A percentile compares a stretch with the other conserved stretches of the same genome.
Conservation (phyloP, 163 green algal species). For the Chlamydomonas reinhardtii region DNA sequence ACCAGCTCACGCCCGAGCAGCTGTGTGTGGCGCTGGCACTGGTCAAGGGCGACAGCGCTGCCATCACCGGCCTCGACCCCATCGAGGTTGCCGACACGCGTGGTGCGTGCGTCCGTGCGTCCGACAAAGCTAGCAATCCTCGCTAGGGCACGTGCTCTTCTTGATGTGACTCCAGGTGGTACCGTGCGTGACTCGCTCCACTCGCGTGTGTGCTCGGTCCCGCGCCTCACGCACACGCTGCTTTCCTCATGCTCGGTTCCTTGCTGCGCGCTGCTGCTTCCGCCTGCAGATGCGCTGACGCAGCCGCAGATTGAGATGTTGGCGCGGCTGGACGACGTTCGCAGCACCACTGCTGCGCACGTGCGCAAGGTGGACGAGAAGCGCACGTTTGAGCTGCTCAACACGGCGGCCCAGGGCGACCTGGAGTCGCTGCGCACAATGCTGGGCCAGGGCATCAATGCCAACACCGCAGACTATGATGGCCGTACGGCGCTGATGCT, state of each 20-base stretch:
- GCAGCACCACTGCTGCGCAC: neutral
- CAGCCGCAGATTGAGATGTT: neutral
- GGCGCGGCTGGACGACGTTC: neutral
- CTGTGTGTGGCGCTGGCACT: conserved; percentile 35
- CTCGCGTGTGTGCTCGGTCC: no score
- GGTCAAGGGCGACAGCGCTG: neutral
- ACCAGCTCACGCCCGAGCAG: conserved; percentile 27
- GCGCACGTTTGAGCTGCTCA: neutral
- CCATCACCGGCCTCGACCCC: conserved; percentile 2
- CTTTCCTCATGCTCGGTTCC: neutral
- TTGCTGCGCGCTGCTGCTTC: no score
- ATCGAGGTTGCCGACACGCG: conserved; percentile 14
- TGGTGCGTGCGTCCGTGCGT: neutral
- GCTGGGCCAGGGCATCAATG: neutral
- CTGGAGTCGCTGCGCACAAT: neutral
- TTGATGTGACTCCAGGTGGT: no score
- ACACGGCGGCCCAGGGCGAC: neutral
- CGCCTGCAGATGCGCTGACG: neutral
- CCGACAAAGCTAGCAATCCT: no score
- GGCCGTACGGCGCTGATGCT: conserved; percentile 18
- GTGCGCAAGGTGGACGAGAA: neutral
- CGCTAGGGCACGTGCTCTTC: no score
- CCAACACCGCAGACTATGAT: conserved; percentile 24
- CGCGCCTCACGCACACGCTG: no score
- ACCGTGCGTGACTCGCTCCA: no score